These are phyloP conservation scores for Suillus ampliporus DNA, from an alignment of 768 basidiomycete genomes.

Conservation along the genomic window DNA sequence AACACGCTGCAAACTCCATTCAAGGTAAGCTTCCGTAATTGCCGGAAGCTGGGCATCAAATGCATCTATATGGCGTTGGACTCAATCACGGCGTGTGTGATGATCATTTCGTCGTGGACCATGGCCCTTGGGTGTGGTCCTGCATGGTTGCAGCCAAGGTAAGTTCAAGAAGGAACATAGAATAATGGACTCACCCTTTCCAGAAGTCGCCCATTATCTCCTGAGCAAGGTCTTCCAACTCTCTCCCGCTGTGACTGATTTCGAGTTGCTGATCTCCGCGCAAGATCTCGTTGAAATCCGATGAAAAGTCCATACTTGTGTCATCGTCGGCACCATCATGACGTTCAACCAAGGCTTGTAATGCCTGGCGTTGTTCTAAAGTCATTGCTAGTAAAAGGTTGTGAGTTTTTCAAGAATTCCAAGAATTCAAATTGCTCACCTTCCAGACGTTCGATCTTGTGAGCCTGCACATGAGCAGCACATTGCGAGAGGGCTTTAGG, in stretches of 20 bases:
- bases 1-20: slow-evolving; percentile 7
- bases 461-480: too few relatives aligned
- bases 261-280: slow-evolving; percentile 5
- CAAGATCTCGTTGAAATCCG: background rate
- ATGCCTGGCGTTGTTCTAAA: background rate
- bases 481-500: too few relatives aligned
- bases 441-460: too few relatives aligned
- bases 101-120: too few relatives aligned
- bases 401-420: too few relatives aligned
- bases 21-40: slow-evolving; percentile 6
- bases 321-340: background rate
- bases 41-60: too few relatives aligned
- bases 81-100: too few relatives aligned
- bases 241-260: slow-evolving; percentile 11
- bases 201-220: slow-evolving; percentile 12
- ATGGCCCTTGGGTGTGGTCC: too few relatives aligned
- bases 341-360: background rate
- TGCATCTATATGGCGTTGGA: too few relatives aligned
- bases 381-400: background rate
- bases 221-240: slow-evolving; percentile 10
- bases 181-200: slow-evolving; percentile 11
- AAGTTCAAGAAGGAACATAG: background rate
- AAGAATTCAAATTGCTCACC: too few relatives aligned
- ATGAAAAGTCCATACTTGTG: background rate
- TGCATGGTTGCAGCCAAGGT: too few relatives aligned